Conservation (phyloP, 2,329 filamentous ascomycete species). For the Neocatenulostroma microsporum region DNA sequence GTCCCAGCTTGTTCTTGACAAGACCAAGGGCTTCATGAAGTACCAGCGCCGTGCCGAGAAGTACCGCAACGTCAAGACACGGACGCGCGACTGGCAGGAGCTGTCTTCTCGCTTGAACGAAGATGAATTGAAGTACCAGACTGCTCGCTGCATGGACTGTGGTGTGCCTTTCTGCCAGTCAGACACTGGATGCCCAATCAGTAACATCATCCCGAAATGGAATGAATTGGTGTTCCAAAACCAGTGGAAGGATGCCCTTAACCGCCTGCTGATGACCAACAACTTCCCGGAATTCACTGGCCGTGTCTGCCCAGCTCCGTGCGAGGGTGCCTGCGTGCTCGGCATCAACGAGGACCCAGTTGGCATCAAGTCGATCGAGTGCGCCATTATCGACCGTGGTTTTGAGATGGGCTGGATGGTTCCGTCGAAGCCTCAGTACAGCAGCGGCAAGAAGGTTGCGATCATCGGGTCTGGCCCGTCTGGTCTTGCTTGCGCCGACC, state of each 20-base stretch:
- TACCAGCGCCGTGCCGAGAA: slow-evolving; percentile 90
- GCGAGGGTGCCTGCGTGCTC: slow-evolving; percentile 89
- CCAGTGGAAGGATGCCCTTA: slow-evolving; percentile 86
- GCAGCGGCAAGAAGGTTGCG: slow-evolving; percentile 81
- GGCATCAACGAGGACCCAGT: slow-evolving; percentile 97
- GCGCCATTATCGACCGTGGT: slow-evolving; percentile 92
- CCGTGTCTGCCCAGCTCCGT: slow-evolving; percentile 92
- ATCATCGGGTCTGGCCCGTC: slow-evolving; percentile 88
- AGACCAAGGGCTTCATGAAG: slow-evolving; percentile 96
- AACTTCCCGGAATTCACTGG: slow-evolving; percentile 98
- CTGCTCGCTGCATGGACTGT: slow-evolving; percentile 96
- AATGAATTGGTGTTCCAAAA: slow-evolving; percentile 66
- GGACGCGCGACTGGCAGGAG: slow-evolving; percentile 90
- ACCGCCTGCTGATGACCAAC: slow-evolving; percentile 89
- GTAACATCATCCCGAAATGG: slow-evolving; percentile 97
- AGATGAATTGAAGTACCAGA: slow-evolving; percentile 94
- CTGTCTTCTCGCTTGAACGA: slow-evolving; percentile 79
- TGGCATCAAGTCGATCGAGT: slow-evolving; percentile 97
- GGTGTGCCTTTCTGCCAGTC: slow-evolving; percentile 98
- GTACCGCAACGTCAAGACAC: slow-evolving; percentile 74
- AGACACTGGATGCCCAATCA: slow-evolving; percentile 90
- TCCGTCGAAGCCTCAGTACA: slow-evolving; percentile 65
- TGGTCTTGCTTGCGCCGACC: slow-evolving; percentile 82
- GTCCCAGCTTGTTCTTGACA: slow-evolving; percentile 85
- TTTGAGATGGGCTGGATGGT: slow-evolving; percentile 99